Evolutionary conservation across 129 eudicot species (phyloP), one percentile per base, ranked within the genome.

Genomic region (Centrapalus pauciflorus): DNA sequence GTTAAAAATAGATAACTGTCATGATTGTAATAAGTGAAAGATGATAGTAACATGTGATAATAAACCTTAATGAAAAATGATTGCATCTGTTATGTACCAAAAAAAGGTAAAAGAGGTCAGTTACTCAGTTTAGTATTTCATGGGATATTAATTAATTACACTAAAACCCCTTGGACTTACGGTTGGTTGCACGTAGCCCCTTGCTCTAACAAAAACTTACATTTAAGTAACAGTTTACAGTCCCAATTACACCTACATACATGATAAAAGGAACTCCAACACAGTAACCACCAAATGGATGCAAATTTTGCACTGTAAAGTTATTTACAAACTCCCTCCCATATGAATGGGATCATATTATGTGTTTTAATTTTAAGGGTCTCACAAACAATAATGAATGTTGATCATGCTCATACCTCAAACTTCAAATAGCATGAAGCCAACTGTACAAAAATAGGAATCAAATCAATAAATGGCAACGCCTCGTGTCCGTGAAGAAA

Each of bases 381-480:
- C 5, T 45, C 12, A 27, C 17, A 56, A 14, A 55, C 78, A 50
- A 55, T 74, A 40, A 74, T 41, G 38, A 63, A 63, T 64, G 57
- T 41, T 55, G 66, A 37, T 51, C 64, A 38, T 17, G 30, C 16
- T 50, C 60, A 50, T 45, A 71, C 61, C 30, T 48, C 26, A 57
- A 57, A 28, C 60, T 29, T 46, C 25, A 71, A 61, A 33, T 60
- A 61, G 20, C 35, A 62, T 9, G 38, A 48, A 33, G 6, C 59
- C 26, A 57, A 21, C 67, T 74, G 28, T 74, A 65, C 79, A 74
- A 32, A 41, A 49, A 55, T 35, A 25, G 34, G 16, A 24, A 48
- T 17, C 40, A 23, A 11, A 73, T 58, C 9, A 21, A 59, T 71
- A 45, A 24, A 46, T 48, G 49, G 72, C 41, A 2, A 20, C n/a